Base-by-base conservation (phyloP, 371 early-diverging fungal genomes). In the Chytridium lagenaria region DNA sequence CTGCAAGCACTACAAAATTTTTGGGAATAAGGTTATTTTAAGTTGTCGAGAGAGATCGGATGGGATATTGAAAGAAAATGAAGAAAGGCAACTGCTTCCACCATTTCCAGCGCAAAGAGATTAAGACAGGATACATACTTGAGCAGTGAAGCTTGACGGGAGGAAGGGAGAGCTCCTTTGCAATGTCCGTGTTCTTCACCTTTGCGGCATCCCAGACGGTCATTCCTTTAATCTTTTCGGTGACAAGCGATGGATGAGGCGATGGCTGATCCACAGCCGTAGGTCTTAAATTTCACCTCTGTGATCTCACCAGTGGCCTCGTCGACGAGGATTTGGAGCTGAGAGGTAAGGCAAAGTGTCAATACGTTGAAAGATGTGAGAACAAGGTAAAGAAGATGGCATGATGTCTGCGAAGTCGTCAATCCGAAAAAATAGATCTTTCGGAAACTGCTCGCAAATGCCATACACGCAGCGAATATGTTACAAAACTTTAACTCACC, bases 111-210 rank as follows among this genome's bases (percentile, higher is more conserved):
- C n/a, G n/a, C n/a, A n/a, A n/a, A n/a, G n/a, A n/a, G n/a, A n/a
- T n/a, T n/a, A n/a, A n/a, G n/a, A n/a, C n/a, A n/a, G 3, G 34
- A 55, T 19, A 84, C 89, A 75, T 87, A 93, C 93, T 96, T 16
- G 96, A 96, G 83, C 99, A 99, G 85, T 99, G 99, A 22, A 99
- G 88, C 86, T 99, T 99, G 74, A 98, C 98, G 39, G 99, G 99
- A 33, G 99, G 99, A 67, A 99, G 80, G 30, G 91, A 89, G 68
- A 99, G 87, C 81, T 99, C 96, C 76, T 93, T 92, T 30, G 99
- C 99, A 81, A 99, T 98, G 66, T 97, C 96, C 0, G 94, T 95
- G 80, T 99, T 99, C 78, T 92, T 96, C 78, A 99, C 94, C 80
- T 92, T 87, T 28, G 91, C 84, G 16, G 96, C 96, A 73, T 98